A percentile compares a stretch with the other conserved stretches of the same genome.
These are phyloP conservation scores for Penicillium sp. DNA, from an alignment of 2,329 filamentous ascomycete genomes.

Conservation along the genomic window DNA sequence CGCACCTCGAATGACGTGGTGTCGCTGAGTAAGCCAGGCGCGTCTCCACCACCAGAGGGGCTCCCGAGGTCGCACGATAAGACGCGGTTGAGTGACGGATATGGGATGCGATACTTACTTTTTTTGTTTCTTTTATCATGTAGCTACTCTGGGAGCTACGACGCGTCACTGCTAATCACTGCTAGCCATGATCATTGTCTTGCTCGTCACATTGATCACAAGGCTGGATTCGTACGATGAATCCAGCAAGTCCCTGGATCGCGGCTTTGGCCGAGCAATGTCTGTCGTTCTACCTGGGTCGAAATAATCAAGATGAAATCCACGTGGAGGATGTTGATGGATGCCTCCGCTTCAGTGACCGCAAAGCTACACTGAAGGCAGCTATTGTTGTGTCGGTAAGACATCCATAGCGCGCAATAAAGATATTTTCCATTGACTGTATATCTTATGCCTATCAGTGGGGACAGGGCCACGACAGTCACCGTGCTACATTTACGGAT, in stretches of 20 bases:
- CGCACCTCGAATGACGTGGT: slow-evolving; percentile 33
- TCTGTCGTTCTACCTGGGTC: slow-evolving; percentile 21
- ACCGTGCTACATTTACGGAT: slow-evolving; percentile 36
- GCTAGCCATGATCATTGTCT: not conserved
- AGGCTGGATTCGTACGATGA: slow-evolving; percentile 25
- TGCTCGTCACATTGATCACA: not conserved
- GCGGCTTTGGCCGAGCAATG: slow-evolving; percentile 24
- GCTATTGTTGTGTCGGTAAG: slow-evolving; percentile 27
- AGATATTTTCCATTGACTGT: not conserved
- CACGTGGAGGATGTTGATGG: slow-evolving; percentile 36
- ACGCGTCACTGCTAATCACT: not conserved
- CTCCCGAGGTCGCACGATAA: not conserved
- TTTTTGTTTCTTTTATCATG: not conserved
- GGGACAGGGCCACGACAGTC: slow-evolving; percentile 19
- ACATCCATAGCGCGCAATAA: not conserved
- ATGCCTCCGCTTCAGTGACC: slow-evolving; percentile 32
- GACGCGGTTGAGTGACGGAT: not conserved
- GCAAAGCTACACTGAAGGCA: not conserved
- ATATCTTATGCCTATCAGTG: slow-evolving; percentile 24
- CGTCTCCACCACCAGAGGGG: slow-evolving; percentile 3
- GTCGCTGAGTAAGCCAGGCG: slow-evolving; percentile 22
- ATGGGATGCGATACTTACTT: not conserved
- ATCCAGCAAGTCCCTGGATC: slow-evolving; percentile 26
- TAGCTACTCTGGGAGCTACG: not conserved
- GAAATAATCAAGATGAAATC: slow-evolving; percentile 8